phyloP scores from a whole-genome alignment of 345 rosid species.

The Acer campestre region DNA sequence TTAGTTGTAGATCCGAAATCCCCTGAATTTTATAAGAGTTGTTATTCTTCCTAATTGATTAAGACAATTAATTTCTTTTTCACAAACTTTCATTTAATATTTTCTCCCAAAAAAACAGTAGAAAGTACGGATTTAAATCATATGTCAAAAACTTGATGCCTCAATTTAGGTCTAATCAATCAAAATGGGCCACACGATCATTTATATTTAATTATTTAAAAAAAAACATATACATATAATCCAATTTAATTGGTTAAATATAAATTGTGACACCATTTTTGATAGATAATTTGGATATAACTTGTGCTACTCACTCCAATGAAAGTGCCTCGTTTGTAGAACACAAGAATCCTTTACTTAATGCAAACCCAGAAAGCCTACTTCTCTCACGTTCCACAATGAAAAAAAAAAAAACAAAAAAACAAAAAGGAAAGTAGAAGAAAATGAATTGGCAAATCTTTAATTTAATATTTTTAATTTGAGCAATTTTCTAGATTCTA shows the following conservation, averaged over 20 bases:
- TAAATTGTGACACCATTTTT: too few relatives aligned
- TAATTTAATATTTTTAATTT: background rate
- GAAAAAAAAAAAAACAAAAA: background rate
- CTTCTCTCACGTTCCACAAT: background rate
- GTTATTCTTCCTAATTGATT: background rate
- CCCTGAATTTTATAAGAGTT: background rate
- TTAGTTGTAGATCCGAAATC: too few relatives aligned
- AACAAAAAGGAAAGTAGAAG: background rate
- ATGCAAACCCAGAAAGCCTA: slow-evolving; percentile 3
- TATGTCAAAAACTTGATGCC: too few relatives aligned
- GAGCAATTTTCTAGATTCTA: background rate
- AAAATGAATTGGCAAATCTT: background rate
- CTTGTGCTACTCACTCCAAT: background rate
- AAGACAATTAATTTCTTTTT: background rate
- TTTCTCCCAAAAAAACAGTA: background rate
- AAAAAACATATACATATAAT: too few relatives aligned
- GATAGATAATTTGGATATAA: too few relatives aligned
- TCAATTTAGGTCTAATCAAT: too few relatives aligned
- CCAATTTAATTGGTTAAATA: too few relatives aligned
- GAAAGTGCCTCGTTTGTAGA: too few relatives aligned
- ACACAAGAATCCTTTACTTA: background rate
- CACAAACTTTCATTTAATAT: background rate
- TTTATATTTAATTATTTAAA: too few relatives aligned
- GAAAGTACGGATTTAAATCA: too few relatives aligned
- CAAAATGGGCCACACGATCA: too few relatives aligned